These are phyloP conservation scores for Rubus parviflorus DNA, from an alignment of 306 rosid species.

Conservation along the genomic window DNA sequence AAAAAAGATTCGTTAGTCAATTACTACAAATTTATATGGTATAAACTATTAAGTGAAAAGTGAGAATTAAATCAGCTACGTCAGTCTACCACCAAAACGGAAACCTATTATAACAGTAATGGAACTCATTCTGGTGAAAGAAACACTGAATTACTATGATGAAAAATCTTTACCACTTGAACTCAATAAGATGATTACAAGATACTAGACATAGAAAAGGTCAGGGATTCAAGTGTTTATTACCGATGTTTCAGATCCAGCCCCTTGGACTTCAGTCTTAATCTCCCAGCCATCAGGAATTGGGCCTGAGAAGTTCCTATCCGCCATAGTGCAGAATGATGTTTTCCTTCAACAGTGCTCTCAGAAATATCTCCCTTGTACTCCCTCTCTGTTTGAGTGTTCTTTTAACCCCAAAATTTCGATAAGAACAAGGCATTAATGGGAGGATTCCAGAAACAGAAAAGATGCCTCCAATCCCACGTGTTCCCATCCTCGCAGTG, in stretches of 20 bases:
- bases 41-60: too few species aligned
- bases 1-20: neutral
- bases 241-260: conserved; percentile 14
- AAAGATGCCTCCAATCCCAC: conserved; percentile 11
- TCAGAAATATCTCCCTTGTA: neutral
- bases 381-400: neutral
- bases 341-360: neutral
- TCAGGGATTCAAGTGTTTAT: neutral
- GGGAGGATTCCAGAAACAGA: neutral
- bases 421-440: conserved; percentile 19
- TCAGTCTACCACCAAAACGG: neutral
- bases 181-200: neutral
- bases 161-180: neutral
- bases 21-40: neutral
- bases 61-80: neutral
- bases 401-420: neutral
- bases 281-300: conserved; percentile 8
- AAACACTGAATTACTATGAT: neutral
- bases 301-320: neutral
- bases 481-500: conserved; percentile 6
- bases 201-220: neutral
- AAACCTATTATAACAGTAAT: neutral
- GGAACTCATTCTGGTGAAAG: neutral
- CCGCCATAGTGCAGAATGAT: conserved; percentile 9
- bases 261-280: conserved; percentile 12